These are phyloP conservation scores for Solanum pinnatisectum DNA, from an alignment of 257 asterid genomes.

Conservation along the genomic window DNA sequence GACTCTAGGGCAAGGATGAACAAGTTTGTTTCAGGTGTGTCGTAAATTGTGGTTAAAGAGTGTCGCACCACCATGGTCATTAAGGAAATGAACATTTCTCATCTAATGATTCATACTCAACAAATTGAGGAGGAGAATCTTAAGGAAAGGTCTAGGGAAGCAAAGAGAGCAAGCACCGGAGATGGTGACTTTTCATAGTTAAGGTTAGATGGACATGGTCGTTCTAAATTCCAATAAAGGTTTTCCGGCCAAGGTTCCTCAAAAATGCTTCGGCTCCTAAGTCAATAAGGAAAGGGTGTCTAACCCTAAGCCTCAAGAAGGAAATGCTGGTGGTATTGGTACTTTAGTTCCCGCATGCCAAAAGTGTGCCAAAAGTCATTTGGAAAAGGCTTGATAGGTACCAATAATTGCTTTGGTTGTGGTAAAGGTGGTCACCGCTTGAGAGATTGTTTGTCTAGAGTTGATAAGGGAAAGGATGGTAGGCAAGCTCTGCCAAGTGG, in stretches of 20 bases:
- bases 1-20: background rate
- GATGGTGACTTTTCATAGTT: background rate
- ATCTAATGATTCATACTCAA: background rate
- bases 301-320: no score
- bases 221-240: background rate
- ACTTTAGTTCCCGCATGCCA: background rate
- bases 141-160: background rate
- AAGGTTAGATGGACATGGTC: background rate
- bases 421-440: background rate
- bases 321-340: background rate
- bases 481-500: background rate
- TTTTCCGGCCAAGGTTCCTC: background rate
- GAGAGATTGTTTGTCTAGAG: background rate
- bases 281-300: background rate
- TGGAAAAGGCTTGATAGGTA: background rate
- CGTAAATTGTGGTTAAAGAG: background rate
- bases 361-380: background rate
- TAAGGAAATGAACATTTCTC: background rate
- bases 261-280: background rate
- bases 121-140: background rate
- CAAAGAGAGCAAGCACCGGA: background rate
- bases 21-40: background rate
- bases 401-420: background rate
- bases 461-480: background rate
- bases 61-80: background rate